Evolutionary conservation across 164 flowering plant species (phyloP).

Genomic region (Macadamia integrifolia): DNA sequence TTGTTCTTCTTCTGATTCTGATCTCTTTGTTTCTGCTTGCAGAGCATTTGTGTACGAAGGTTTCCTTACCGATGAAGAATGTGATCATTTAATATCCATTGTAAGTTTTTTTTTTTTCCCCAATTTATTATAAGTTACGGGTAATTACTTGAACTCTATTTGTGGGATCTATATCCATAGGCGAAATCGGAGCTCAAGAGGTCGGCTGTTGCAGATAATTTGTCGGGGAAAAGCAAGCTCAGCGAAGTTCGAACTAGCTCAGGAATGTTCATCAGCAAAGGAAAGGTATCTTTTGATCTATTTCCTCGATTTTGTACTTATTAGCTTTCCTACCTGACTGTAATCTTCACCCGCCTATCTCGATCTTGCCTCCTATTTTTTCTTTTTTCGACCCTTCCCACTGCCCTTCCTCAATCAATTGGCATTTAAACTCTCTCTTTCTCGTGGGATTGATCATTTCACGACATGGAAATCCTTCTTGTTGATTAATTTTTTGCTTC

Average conservation of each 20-base stretch:
- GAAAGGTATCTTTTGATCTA: conserved; percentile 46
- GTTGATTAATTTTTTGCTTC: no score
- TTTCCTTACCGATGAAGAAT: conserved; percentile 78
- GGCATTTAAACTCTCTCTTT: no score
- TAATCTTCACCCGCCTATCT: neutral
- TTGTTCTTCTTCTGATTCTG: neutral
- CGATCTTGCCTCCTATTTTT: neutral
- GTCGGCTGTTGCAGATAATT: conserved; percentile 86
- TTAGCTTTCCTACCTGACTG: neutral
- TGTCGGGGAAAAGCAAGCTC: conserved; percentile 68
- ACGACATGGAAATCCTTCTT: no score
- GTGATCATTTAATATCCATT: conserved; percentile 82
- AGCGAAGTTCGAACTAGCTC: conserved; percentile 97
- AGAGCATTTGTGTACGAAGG: conserved; percentile 95
- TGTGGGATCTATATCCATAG: conserved; percentile 22
- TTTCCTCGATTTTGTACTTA: neutral
- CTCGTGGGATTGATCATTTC: no score
- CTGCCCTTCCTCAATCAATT: neutral
- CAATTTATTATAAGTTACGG: neutral
- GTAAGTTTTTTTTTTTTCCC: conserved; percentile 35
- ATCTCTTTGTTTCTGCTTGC: conserved; percentile 11
- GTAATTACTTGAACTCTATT: conserved; percentile 4
- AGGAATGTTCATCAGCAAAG: conserved; percentile 80
- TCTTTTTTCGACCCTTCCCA: neutral
- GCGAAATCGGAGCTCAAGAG: conserved; percentile 89